These are phyloP conservation scores for Plenodomus lindquistii DNA, from an alignment of 2,329 filamentous ascomycete genomes.

Conservation along the genomic window DNA sequence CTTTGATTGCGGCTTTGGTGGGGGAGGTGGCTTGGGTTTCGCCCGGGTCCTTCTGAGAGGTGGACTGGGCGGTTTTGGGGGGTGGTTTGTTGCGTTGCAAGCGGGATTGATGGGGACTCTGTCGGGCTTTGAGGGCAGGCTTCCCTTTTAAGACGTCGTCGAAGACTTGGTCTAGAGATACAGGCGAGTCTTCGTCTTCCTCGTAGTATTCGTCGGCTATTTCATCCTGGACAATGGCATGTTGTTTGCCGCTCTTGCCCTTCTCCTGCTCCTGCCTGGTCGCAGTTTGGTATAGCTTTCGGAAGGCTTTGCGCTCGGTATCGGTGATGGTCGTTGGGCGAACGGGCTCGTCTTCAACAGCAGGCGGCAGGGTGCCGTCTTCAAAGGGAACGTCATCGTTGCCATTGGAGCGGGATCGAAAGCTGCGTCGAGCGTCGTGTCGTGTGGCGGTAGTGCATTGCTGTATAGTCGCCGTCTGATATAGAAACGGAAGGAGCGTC, in stretches of 20 bases:
- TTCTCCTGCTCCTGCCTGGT: conserved; percentile 24
- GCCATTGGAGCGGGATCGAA: conserved; percentile 20
- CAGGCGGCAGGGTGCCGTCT: conserved; percentile 37
- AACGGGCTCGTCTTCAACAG: conserved; percentile 17
- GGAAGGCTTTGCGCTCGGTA: conserved; percentile 41
- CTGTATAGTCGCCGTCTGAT: conserved; percentile 69
- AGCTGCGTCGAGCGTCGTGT: conserved; percentile 23
- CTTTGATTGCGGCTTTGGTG: conserved; percentile 13
- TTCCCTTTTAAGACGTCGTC: conserved; percentile 28
- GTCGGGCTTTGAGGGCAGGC: conserved; percentile 4
- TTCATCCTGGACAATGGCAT: conserved; percentile 26
- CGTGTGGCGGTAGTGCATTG: conserved; percentile 32
- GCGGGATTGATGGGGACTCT: conserved; percentile 2
- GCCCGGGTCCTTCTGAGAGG: background rate
- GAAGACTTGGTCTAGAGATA: conserved; percentile 36
- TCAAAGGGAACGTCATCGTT: conserved; percentile 19
- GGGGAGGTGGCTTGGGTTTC: conserved; percentile 12
- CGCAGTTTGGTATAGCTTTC: conserved; percentile 37
- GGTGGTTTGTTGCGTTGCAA: background rate
- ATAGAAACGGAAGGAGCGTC: conserved; percentile 68
- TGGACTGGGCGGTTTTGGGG: background rate
- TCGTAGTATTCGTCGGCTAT: conserved; percentile 39
- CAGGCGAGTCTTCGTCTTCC: conserved; percentile 29
- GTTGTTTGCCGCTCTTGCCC: conserved; percentile 12
- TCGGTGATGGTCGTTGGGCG: conserved; percentile 42